Evolutionary conservation across 179 eudicot genomes (phyloP).

Genomic region (Monotropa hypopitys): DNA sequence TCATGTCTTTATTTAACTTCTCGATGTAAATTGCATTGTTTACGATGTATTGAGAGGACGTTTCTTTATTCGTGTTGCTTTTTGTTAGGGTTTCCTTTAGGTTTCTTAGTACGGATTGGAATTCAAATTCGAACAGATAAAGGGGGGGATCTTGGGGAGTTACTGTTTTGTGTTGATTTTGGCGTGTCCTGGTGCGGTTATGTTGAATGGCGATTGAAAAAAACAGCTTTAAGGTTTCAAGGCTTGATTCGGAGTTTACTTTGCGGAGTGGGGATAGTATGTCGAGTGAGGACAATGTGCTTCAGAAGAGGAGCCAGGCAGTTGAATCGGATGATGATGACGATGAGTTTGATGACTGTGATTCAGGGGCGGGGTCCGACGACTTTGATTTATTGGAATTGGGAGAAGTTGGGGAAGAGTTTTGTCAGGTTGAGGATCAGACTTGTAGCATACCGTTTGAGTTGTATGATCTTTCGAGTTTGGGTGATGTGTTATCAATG

Average conservation of each 20-base stretch:
- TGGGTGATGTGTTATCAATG: slow-evolving; percentile 56
- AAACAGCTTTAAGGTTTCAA: slow-evolving; percentile 52
- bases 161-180: slow-evolving; percentile 14
- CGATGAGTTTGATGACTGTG: slow-evolving; percentile 65
- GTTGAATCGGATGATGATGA: slow-evolving; percentile 61
- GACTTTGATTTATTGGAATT: slow-evolving; percentile 85
- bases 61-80: neutral
- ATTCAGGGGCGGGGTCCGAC: slow-evolving; percentile 95
- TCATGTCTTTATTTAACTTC: too few relatives aligned
- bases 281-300: slow-evolving; percentile 67
- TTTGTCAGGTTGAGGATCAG: slow-evolving; percentile 83
- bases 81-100: slow-evolving; percentile 32
- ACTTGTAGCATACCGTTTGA: slow-evolving; percentile 77
- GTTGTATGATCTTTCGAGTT: slow-evolving; percentile 70
- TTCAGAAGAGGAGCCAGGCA: slow-evolving; percentile 18
- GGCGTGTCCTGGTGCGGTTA: slow-evolving; percentile 13
- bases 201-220: slow-evolving; percentile 86
- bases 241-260: slow-evolving; percentile 51
- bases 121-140: neutral
- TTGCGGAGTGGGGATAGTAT: slow-evolving; percentile 57
- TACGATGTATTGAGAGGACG: slow-evolving; percentile 4
- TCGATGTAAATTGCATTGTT: neutral
- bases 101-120: slow-evolving; percentile 6
- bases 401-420: slow-evolving; percentile 81
- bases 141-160: slow-evolving; percentile 12